A percentile compares a stretch with the other conserved stretches of the same genome.
phyloP scores from a whole-genome alignment of 2,329 filamentous ascomycete genomes.

The Trichoderma koningiopsis region DNA sequence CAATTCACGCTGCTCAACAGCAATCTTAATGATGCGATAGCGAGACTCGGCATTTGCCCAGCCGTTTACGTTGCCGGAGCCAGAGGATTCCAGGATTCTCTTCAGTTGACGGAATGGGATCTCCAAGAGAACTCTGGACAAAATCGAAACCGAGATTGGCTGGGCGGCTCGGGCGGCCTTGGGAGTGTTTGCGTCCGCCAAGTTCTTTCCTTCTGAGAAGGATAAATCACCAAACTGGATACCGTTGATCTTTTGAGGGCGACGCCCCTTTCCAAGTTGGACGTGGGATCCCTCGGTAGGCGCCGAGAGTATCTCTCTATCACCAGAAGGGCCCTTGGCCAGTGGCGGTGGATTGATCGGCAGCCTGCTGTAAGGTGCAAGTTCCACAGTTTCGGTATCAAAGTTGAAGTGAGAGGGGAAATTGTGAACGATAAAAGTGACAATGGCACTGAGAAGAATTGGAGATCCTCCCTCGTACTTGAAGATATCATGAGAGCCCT shows the following conservation, averaged over 20 bases:
- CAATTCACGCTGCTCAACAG: slow-evolving; percentile 60
- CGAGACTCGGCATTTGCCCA: slow-evolving; percentile 53
- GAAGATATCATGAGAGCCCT: slow-evolving; percentile 49
- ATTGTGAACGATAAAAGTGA: slow-evolving; percentile 62
- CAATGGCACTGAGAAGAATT: slow-evolving; percentile 55
- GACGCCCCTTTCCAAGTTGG: slow-evolving; percentile 41
- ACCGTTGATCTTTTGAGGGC: slow-evolving; percentile 58
- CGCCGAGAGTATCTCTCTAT: slow-evolving; percentile 27
- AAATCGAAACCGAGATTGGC: slow-evolving; percentile 46
- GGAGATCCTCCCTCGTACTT: slow-evolving; percentile 55
- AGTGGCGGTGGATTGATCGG: slow-evolving; percentile 35
- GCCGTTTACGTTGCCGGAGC: slow-evolving; percentile 53
- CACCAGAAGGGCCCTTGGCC: slow-evolving; percentile 31
- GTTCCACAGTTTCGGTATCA: slow-evolving; percentile 48
- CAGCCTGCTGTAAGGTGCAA: slow-evolving; percentile 45
- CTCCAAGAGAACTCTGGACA: slow-evolving; percentile 70
- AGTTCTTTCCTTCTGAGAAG: slow-evolving; percentile 35
- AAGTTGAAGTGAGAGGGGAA: slow-evolving; percentile 64
- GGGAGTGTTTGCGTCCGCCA: slow-evolving; percentile 37
- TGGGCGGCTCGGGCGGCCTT: slow-evolving; percentile 33
- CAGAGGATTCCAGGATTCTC: slow-evolving; percentile 61
- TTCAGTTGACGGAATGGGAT: slow-evolving; percentile 69
- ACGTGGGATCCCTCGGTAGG: slow-evolving; percentile 39
- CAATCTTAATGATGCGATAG: slow-evolving; percentile 51
- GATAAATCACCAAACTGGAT: slow-evolving; percentile 74